phyloP scores from a whole-genome alignment of 768 basidiomycete species.

The Suillus alpinus region DNA sequence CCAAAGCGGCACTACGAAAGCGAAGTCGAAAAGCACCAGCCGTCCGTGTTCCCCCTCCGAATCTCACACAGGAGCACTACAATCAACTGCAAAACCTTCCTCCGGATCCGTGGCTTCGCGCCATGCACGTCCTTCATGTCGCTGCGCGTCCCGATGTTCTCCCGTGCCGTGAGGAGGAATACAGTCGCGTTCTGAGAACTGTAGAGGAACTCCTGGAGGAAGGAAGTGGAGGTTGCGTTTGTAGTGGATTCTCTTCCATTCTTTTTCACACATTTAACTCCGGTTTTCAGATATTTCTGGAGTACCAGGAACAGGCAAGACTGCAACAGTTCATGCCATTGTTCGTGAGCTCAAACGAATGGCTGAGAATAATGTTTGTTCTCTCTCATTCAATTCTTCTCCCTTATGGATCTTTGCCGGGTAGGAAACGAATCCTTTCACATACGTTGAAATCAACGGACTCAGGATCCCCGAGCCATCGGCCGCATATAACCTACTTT shows the following conservation, averaged over 20 bases:
- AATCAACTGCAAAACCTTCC: slow-evolving; percentile 53
- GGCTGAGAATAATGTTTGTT: slow-evolving; percentile 73
- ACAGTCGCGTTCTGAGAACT: slow-evolving; percentile 65
- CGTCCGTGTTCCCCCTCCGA: slow-evolving; percentile 35
- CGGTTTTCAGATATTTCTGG: slow-evolving; percentile 81
- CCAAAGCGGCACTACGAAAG: slow-evolving; percentile 61
- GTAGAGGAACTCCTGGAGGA: slow-evolving; percentile 88
- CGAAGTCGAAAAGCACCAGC: slow-evolving; percentile 27
- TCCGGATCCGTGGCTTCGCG: slow-evolving; percentile 77
- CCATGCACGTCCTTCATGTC: slow-evolving; percentile 91
- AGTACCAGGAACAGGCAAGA: slow-evolving; percentile 98
- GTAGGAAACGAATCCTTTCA: slow-evolving; percentile 92
- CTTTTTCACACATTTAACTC: slow-evolving; percentile 5
- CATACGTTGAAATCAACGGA: slow-evolving; percentile 97
- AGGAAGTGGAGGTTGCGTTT: slow-evolving; percentile 93
- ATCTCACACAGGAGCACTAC: slow-evolving; percentile 32
- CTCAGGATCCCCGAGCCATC: slow-evolving; percentile 88
- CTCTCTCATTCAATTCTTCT: not conserved
- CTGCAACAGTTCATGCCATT: slow-evolving; percentile 94
- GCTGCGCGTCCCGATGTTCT: slow-evolving; percentile 86
- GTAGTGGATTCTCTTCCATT: slow-evolving; percentile 42
- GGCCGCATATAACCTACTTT: slow-evolving; percentile 89
- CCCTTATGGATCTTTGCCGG: not conserved
- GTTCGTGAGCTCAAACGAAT: slow-evolving; percentile 87
- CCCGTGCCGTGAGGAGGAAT: slow-evolving; percentile 88